Conservation (phyloP, 2,329 filamentous ascomycete species). For the Zopfia rhizophila region DNA sequence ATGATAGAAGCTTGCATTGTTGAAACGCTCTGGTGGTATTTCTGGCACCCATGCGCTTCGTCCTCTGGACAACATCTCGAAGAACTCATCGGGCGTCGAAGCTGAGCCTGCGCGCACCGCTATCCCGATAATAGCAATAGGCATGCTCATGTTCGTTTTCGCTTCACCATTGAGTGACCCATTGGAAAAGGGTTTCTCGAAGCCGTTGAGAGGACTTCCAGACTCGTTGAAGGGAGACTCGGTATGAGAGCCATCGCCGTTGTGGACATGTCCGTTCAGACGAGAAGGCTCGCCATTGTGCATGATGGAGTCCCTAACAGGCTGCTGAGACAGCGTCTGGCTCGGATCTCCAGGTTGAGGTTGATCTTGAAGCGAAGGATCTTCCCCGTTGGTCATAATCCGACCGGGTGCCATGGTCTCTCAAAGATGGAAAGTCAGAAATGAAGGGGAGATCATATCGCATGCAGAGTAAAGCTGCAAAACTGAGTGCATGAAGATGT, state of each 20-base stretch:
- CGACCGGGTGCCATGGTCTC: constrained; percentile 18
- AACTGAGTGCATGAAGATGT: constrained; percentile 1
- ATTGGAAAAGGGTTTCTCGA: constrained; percentile 6
- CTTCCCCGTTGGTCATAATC: constrained; percentile 15
- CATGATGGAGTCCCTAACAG: not conserved
- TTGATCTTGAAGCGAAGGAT: constrained; percentile 7
- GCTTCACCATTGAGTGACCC: constrained; percentile 4
- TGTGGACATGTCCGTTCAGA: constrained; percentile 1
- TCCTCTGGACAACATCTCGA: constrained; percentile 44
- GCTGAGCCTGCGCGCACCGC: constrained; percentile 47
- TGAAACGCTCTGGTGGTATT: constrained; percentile 47
- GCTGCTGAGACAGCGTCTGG: constrained; percentile 3
- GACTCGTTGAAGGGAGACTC: constrained; percentile 3
- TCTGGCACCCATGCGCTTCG: constrained; percentile 40
- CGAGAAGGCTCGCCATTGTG: not conserved
- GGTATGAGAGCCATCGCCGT: constrained; percentile 2
- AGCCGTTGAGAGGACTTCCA: constrained; percentile 8
- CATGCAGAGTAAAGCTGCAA: constrained; percentile 13
- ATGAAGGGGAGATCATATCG: constrained; percentile 13
- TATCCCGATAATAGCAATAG: constrained; percentile 50
- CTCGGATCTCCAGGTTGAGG: constrained; percentile 5
- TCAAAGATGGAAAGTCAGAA: constrained; percentile 6
- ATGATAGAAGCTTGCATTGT: constrained; percentile 50
- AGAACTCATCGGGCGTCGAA: constrained; percentile 42
- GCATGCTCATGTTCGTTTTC: constrained; percentile 24